Evolutionary conservation across 108 stramenopile species (phyloP), one percentile per base, ranked within the genome.

Genomic region (Skeletonema grethae): DNA sequence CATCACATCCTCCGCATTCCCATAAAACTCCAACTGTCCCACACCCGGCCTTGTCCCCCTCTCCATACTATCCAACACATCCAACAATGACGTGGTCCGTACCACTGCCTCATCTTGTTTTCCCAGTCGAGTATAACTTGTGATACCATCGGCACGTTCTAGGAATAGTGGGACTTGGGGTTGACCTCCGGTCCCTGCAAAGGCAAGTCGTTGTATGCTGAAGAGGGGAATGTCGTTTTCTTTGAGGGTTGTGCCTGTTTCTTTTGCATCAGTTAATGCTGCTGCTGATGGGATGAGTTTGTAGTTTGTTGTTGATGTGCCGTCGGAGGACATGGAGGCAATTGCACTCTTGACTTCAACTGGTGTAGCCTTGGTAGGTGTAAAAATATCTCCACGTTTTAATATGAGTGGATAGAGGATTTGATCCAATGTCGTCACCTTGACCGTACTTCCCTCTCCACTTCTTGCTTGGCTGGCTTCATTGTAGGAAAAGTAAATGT

Each of bases 391-490:
- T 20, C 70, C 86, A 24, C 71, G 66, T 38, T 86, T 81, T n/a
- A 86, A 69, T 56, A 86, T 69, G 20, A 86, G 67, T 29, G 83
- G 86, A 59, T 86, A 84, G 68, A 79, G 57, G 46, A 86, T 75
- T 78, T 86, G 80, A 77, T 86, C 85, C 63, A 86, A 65, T 28
- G 85, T 83, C 0, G 83, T 84, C 8, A 73, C 86, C 65, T 82
- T 86, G 11, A 84, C 86, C 10, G 53, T 61, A 6, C 36, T 12
- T 12, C 25, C 55, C 15, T 13, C 58, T 59, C 50, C 5, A 25
- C 28, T 4, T 3, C 32, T 34, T 34, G 7, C 32, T 5, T 28
- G 61, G 60, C 2, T 46, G 22, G 86, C 86, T 25, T 84, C 83
- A 41, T 36, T 34, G 59, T 72, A 86, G 1, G 86, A 86, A 10